A percentile compares a stretch with the other conserved stretches of the same genome.
phyloP scores from a whole-genome alignment of 345 rosid species.

The Brassica carinata region DNA sequence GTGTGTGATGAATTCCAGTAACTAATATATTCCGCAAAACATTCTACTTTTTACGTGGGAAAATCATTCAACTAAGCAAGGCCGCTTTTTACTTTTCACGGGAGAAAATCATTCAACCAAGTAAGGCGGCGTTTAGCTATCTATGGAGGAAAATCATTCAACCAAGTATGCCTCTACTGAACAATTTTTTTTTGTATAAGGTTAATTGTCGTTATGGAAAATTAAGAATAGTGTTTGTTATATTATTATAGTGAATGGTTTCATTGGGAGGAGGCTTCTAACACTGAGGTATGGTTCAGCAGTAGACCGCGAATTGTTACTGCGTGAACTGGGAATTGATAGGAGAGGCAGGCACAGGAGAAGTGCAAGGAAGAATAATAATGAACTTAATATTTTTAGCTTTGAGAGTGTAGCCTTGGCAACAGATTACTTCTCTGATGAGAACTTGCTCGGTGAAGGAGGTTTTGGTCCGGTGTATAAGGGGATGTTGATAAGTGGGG shows the following conservation, averaged over 20 bases:
- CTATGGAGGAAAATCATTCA: neutral
- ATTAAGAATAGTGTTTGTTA: neutral
- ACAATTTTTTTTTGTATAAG: neutral
- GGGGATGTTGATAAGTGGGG: neutral
- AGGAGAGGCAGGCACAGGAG: neutral
- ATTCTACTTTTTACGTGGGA: neutral
- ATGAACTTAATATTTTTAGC: neutral
- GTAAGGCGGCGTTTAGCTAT: neutral
- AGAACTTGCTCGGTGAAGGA: neutral
- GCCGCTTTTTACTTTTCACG: neutral
- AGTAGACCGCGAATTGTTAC: neutral
- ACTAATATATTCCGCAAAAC: neutral
- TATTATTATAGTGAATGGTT: neutral
- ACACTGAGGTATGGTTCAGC: constrained; percentile 1
- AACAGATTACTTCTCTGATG: constrained; percentile 1
- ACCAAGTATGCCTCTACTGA: neutral
- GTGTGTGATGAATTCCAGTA: neutral
- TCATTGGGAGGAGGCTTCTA: neutral
- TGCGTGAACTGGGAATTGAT: neutral
- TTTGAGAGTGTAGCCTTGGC: neutral
- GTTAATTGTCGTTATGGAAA: neutral
- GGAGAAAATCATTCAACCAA: neutral
- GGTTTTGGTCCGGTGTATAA: neutral
- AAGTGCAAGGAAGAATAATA: constrained; percentile 1
- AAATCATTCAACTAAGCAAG: neutral